Percentiles rank a stretch among this genome's conserved stretches.
Conservation (phyloP, 2,329 filamentous ascomycete genomes). For the Tolypocladium paradoxum region DNA sequence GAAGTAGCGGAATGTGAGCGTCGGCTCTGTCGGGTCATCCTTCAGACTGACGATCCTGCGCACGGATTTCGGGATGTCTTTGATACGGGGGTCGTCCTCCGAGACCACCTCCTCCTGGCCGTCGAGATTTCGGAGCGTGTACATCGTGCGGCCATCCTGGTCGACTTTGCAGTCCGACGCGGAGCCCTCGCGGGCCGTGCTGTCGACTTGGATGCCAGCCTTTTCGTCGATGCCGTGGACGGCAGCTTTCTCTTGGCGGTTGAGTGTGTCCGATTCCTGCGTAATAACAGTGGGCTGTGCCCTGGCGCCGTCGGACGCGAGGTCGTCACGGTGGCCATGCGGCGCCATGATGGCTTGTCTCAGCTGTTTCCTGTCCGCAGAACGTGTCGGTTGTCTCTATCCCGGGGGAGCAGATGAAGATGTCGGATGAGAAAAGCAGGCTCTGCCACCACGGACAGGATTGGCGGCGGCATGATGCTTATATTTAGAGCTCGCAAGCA, state of each 20-base stretch:
- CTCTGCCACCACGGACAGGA: background rate
- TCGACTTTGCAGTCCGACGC: constrained; percentile 5
- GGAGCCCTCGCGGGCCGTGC: background rate
- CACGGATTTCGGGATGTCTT: constrained; percentile 37
- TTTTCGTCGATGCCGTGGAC: constrained; percentile 6
- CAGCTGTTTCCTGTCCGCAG: background rate
- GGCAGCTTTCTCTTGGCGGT: constrained; percentile 1
- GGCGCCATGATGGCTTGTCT: background rate
- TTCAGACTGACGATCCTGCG: constrained; percentile 45
- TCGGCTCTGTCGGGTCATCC: constrained; percentile 44
- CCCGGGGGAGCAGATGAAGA: background rate
- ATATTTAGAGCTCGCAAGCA: background rate
- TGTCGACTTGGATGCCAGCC: background rate
- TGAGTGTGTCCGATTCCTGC: background rate
- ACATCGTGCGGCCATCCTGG: constrained; percentile 3
- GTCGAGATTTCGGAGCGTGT: constrained; percentile 8
- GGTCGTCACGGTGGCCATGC: background rate
- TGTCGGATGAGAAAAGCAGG: background rate
- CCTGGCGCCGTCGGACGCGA: background rate
- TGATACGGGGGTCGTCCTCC: constrained; percentile 39
- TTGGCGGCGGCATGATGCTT: background rate
- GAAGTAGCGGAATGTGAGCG: constrained; percentile 50
- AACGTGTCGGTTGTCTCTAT: background rate
- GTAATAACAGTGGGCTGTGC: background rate
- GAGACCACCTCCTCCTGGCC: constrained; percentile 19